Percentiles rank a stretch among this genome's conserved stretches.
Conservation (phyloP, 345 rosid species). For the Hibiscus trionum region DNA sequence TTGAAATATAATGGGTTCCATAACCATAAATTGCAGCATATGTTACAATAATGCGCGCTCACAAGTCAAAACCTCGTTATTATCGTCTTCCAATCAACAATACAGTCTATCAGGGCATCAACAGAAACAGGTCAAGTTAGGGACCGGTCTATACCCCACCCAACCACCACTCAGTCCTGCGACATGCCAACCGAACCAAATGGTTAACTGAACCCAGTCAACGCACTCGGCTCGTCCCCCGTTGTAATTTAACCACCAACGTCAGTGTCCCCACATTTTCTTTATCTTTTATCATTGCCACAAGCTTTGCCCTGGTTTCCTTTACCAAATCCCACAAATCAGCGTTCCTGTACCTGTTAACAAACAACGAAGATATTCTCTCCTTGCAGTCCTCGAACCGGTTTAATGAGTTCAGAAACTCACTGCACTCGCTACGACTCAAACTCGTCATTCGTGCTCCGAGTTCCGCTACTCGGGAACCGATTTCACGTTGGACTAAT, state of each 20-base stretch:
- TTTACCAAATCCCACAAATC: constrained; percentile 40
- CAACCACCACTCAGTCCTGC: neutral
- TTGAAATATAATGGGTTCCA: too few species aligned
- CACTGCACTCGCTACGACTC: constrained; percentile 31
- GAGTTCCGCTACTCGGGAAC: constrained; percentile 30
- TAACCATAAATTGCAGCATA: too few species aligned
- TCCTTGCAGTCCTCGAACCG: constrained; percentile 32
- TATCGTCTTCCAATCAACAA: too few species aligned
- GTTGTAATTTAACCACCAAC: constrained; percentile 5
- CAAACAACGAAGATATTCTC: constrained; percentile 28
- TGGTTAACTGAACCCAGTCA: neutral
- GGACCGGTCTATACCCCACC: neutral
- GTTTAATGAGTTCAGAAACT: constrained; percentile 19
- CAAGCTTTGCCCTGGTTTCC: constrained; percentile 12
- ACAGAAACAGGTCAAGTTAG: neutral
- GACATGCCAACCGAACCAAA: neutral
- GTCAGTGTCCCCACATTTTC: neutral
- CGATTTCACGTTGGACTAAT: constrained; percentile 30
- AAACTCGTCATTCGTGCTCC: constrained; percentile 21
- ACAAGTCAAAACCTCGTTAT: too few species aligned
- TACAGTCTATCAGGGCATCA: too few species aligned
- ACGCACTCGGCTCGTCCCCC: constrained; percentile 3
- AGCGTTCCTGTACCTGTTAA: constrained; percentile 34
- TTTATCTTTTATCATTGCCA: constrained; percentile 11
- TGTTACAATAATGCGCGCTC: too few species aligned